Base-by-base conservation (phyloP, 2,329 filamentous ascomycete genomes). In the Pseudopyricularia javanii region DNA sequence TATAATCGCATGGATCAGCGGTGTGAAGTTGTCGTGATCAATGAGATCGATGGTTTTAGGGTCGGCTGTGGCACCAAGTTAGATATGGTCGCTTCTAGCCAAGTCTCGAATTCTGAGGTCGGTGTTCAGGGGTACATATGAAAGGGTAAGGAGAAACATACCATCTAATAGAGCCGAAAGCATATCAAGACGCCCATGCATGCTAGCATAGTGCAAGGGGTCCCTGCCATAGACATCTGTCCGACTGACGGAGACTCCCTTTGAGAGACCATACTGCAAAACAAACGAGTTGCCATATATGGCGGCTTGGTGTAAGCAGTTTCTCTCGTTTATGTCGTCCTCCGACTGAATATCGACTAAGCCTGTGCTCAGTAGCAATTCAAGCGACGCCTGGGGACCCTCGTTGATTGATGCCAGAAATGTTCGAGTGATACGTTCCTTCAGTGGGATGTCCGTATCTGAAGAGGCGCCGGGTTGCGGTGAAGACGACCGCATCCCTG, bases 21-120 rank as follows among this genome's bases (percentile, higher is more conserved):
- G 91, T 0, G 91, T 97, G 66, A 95, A 98, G 68, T 95, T 96
- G 70, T 98, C 91, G 63, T 97, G 88, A 63, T 98, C 93, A 63
- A 91, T 91, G 40, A 86, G 74, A 64, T 97, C 83, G 56, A 97
- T 86, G 0, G 89, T 95, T 20, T 80, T 74, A 4, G 82, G 79
- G 48, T 86, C 83, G 22, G 80, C 80, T 82, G 53, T 20, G 8
- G n/a, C 45, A 30, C n/a, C 15, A 48, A 3, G 17, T 34, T 17
- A 6, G 7, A 50, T 26, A 4, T 11, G 20, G 17, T 22, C 22
- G 8, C 20, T 2, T 50, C 20, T 51, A 62, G 57, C 51, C 51
- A 9, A 30, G 4, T 30, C 28, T 9, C 28, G 9, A 9, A 30
- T 30, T 4, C 28, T 4, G 24, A 9, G 11, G 33, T 11, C 37